These are phyloP conservation scores for Wallacemonas collosoma DNA, from an alignment of 208 protist species.

Conservation along the genomic window DNA sequence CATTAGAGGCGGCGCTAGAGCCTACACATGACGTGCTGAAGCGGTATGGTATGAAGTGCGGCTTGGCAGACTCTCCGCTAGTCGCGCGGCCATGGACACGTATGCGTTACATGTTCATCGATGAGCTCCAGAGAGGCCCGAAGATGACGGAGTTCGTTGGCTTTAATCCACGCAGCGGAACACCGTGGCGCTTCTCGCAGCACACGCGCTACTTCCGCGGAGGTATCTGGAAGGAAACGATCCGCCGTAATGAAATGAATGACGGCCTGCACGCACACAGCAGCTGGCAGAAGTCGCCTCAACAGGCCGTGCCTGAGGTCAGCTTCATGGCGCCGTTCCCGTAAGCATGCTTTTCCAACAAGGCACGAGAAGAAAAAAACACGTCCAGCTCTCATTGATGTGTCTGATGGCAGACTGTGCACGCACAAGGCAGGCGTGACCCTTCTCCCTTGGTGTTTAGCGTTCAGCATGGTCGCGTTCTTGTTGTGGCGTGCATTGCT, in stretches of 20 bases:
- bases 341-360: constrained; percentile 21
- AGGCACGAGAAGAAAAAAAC: neutral
- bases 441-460: too few species aligned
- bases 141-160: constrained; percentile 89
- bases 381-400: neutral
- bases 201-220: constrained; percentile 84
- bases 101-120: constrained; percentile 91
- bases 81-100: constrained; percentile 85
- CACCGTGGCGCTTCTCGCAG: constrained; percentile 90
- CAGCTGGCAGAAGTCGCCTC: constrained; percentile 89
- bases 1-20: constrained; percentile 44
- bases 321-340: constrained; percentile 79
- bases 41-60: constrained; percentile 83
- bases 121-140: constrained; percentile 87
- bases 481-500: neutral
- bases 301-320: constrained; percentile 88
- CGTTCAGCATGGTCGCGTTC: neutral
- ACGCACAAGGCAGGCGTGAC: too few species aligned
- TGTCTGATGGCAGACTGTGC: too few species aligned
- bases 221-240: constrained; percentile 87
- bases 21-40: constrained; percentile 57
- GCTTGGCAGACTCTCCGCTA: constrained; percentile 77
- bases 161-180: constrained; percentile 84
- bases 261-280: constrained; percentile 84
- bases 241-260: constrained; percentile 89